These are phyloP conservation scores for Yamadazyma sp. DNA, from an alignment of 1,139 yeast species.

Conservation along the genomic window DNA sequence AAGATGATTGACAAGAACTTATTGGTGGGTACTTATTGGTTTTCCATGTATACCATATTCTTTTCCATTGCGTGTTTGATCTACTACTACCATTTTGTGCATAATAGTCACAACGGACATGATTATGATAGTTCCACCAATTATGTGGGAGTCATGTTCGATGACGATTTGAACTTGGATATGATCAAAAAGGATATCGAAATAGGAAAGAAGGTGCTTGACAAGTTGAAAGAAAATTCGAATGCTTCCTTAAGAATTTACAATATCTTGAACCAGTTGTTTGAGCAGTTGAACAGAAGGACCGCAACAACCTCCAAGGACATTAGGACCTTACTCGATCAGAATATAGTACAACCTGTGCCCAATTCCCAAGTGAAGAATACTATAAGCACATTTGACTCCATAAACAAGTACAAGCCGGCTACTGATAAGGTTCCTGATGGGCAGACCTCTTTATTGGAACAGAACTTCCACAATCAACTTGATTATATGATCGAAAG, in stretches of 20 bases:
- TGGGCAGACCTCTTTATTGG: slow-evolving; percentile 7
- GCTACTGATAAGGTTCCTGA: background rate
- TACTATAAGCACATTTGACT: slow-evolving; percentile 36
- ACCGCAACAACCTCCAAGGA: slow-evolving; percentile 48
- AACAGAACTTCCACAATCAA: slow-evolving; percentile 10
- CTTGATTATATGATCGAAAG: slow-evolving; percentile 7
- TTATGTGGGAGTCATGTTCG: slow-evolving; percentile 48
- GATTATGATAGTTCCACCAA: slow-evolving; percentile 29
- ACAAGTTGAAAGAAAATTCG: slow-evolving; percentile 68
- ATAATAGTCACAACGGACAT: slow-evolving; percentile 28
- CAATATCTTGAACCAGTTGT: slow-evolving; percentile 72
- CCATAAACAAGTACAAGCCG: slow-evolving; percentile 26
- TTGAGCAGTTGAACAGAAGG: slow-evolving; percentile 75
- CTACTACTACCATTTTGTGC: slow-evolving; percentile 77
- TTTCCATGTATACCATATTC: slow-evolving; percentile 87
- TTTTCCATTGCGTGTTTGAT: slow-evolving; percentile 87
- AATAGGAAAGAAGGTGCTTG: slow-evolving; percentile 72
- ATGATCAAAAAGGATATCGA: slow-evolving; percentile 78
- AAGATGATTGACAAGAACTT: slow-evolving; percentile 76
- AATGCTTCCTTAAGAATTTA: slow-evolving; percentile 80
- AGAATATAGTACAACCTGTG: slow-evolving; percentile 6
- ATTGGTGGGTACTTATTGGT: slow-evolving; percentile 90
- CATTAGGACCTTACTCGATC: slow-evolving; percentile 14
- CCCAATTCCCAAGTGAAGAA: slow-evolving; percentile 21
- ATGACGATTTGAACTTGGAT: slow-evolving; percentile 64